Evolutionary conservation across 2,329 filamentous ascomycete genomes (phyloP).

Genomic region (Clarireedia paspali): DNA sequence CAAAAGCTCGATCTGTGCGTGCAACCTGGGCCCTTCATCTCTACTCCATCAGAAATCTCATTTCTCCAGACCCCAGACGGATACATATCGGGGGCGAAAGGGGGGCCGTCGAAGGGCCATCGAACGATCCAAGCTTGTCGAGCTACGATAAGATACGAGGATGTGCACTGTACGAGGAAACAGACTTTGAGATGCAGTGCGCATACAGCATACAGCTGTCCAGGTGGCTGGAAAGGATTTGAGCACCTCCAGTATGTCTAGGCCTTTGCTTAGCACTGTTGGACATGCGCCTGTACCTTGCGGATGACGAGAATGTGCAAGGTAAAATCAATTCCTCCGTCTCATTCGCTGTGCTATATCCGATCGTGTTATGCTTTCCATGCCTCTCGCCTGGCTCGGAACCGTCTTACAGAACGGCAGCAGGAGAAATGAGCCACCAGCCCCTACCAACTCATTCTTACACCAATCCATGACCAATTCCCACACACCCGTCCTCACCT

Average conservation of each 20-base stretch:
- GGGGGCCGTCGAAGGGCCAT: not conserved
- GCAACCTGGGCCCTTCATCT: not conserved
- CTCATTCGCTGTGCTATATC: not conserved
- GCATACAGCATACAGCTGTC: not conserved
- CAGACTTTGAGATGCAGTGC: not conserved
- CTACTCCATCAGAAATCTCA: not conserved
- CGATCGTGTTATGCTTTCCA: not conserved
- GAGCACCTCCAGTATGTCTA: not conserved
- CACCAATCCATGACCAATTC: not conserved
- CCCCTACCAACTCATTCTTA: not conserved
- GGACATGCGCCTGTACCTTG: conserved; percentile 1
- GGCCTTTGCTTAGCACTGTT: not conserved
- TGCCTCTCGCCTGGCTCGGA: not conserved
- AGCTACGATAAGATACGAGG: not conserved
- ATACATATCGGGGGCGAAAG: conserved; percentile 1
- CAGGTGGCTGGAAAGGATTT: conserved; percentile 1
- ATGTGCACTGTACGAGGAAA: not conserved
- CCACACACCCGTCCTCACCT: not conserved
- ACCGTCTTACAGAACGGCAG: conserved; percentile 1
- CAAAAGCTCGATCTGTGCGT: not conserved
- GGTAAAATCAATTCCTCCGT: not conserved
- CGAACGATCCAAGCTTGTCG: conserved; percentile 4
- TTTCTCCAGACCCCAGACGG: conserved; percentile 9
- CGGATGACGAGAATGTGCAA: not conserved
- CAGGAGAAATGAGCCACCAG: not conserved